Evolutionary conservation across 495 filamentous ascomycete genomes (phyloP).

Genomic region (Podospora bellae-mahoneyi): DNA sequence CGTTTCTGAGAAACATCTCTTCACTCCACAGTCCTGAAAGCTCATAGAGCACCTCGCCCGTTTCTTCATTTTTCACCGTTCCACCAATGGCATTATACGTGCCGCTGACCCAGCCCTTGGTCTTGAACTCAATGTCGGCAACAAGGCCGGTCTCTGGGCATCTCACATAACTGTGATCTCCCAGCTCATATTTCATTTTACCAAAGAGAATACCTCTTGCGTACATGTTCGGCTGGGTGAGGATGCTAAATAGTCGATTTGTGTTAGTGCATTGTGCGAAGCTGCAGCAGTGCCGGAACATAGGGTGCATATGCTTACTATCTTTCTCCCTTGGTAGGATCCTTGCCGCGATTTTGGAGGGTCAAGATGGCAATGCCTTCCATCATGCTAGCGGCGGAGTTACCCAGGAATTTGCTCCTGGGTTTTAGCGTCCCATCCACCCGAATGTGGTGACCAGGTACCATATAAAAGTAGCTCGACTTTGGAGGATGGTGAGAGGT

Average conservation of each 20-base stretch:
- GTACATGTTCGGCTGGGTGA: constrained; percentile 99
- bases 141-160: constrained; percentile 82
- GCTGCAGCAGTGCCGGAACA: neutral
- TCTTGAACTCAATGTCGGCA: constrained; percentile 98
- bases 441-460: constrained; percentile 87
- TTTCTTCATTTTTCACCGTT: constrained; percentile 83
- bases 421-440: constrained; percentile 96
- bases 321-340: constrained; percentile 68
- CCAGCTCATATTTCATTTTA: constrained; percentile 99
- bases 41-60: constrained; percentile 81
- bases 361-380: constrained; percentile 88
- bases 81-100: constrained; percentile 96
- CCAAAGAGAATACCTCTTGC: constrained; percentile 95
- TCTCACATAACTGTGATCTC: constrained; percentile 91
- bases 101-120: constrained; percentile 94
- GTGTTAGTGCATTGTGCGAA: constrained; percentile 13
- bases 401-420: constrained; percentile 93
- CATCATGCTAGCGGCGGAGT: constrained; percentile 98
- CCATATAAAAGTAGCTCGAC: constrained; percentile 99
- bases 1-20: constrained; percentile 85
- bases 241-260: constrained; percentile 50
- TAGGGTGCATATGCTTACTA: constrained; percentile 61
- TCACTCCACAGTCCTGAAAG: constrained; percentile 90
- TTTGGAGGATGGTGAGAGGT: constrained; percentile 94
- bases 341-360: constrained; percentile 69